phyloP scores from a whole-genome alignment of 2,329 filamentous ascomycete species.

The Botrytis cinerea region DNA sequence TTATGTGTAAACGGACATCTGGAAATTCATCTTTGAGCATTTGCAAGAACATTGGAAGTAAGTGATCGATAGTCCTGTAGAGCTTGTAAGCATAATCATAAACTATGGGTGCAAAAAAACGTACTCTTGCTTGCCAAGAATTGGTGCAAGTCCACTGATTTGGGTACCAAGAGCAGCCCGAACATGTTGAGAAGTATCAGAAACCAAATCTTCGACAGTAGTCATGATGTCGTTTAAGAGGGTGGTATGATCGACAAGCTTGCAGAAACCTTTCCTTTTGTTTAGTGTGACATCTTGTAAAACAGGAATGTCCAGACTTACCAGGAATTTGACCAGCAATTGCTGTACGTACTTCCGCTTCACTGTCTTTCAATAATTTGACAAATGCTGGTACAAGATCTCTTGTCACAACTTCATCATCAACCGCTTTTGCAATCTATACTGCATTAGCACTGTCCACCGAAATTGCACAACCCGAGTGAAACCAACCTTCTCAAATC shows the following conservation, averaged over 20 bases:
- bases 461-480: background rate
- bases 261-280: conserved; percentile 73
- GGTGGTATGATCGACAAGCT: conserved; percentile 80
- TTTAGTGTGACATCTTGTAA: conserved; percentile 33
- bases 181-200: conserved; percentile 94
- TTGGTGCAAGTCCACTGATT: conserved; percentile 94
- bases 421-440: conserved; percentile 95
- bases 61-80: conserved; percentile 84
- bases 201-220: conserved; percentile 92
- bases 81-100: conserved; percentile 30
- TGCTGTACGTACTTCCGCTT: conserved; percentile 94
- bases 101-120: conserved; percentile 41
- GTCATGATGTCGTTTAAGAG: conserved; percentile 96
- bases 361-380: conserved; percentile 95
- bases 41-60: conserved; percentile 97
- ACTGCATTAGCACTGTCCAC: conserved; percentile 28
- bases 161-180: conserved; percentile 93
- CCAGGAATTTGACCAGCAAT: conserved; percentile 95
- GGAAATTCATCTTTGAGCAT: conserved; percentile 99
- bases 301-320: conserved; percentile 41
- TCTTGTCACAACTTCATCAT: conserved; percentile 91
- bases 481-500: conserved; percentile 83
- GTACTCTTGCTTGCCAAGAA: conserved; percentile 96
- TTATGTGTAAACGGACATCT: conserved; percentile 96
- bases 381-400: conserved; percentile 97